Evolutionary conservation across 2,329 filamentous ascomycete species (phyloP).

Genomic region (Phialemonium atrogriseum): DNA sequence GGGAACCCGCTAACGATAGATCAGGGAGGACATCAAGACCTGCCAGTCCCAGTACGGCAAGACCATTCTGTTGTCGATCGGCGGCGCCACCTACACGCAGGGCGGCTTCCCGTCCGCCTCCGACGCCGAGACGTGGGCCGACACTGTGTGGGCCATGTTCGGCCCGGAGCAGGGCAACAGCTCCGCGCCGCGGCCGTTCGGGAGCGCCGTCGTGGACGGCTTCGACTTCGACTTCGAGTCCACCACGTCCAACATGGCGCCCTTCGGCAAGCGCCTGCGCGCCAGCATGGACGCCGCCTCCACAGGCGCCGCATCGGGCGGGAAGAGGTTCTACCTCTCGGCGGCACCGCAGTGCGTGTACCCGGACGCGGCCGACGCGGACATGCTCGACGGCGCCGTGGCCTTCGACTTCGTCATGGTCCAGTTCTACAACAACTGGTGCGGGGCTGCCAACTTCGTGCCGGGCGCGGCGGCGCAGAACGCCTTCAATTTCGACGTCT

Average conservation of each 20-base stretch:
- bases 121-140: slow-evolving; percentile 46
- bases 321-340: slow-evolving; percentile 50
- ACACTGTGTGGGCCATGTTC: slow-evolving; percentile 63
- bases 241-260: slow-evolving; percentile 46
- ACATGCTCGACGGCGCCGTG: slow-evolving; percentile 46
- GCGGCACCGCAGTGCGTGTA: slow-evolving; percentile 62
- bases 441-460: slow-evolving; percentile 46
- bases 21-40: slow-evolving; percentile 38
- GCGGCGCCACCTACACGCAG: slow-evolving; percentile 62
- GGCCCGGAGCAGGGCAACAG: slow-evolving; percentile 42
- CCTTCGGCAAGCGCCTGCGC: slow-evolving; percentile 53
- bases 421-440: slow-evolving; percentile 65
- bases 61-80: slow-evolving; percentile 64
- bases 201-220: slow-evolving; percentile 57
- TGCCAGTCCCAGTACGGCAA: slow-evolving; percentile 59
- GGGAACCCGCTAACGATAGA: background rate
- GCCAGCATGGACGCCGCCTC: slow-evolving; percentile 41
- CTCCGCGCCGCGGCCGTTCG: slow-evolving; percentile 55
- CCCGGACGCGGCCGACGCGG: slow-evolving; percentile 51
- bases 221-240: slow-evolving; percentile 73
- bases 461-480: slow-evolving; percentile 33
- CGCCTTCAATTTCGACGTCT: slow-evolving; percentile 54
- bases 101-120: slow-evolving; percentile 51
- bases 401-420: slow-evolving; percentile 53
- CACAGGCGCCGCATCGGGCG: too few relatives aligned